Percentiles rank a stretch among this genome's conserved stretches.
Evolutionary conservation across 768 basidiomycete species (phyloP).

Genomic region (Lactarius indigo): DNA sequence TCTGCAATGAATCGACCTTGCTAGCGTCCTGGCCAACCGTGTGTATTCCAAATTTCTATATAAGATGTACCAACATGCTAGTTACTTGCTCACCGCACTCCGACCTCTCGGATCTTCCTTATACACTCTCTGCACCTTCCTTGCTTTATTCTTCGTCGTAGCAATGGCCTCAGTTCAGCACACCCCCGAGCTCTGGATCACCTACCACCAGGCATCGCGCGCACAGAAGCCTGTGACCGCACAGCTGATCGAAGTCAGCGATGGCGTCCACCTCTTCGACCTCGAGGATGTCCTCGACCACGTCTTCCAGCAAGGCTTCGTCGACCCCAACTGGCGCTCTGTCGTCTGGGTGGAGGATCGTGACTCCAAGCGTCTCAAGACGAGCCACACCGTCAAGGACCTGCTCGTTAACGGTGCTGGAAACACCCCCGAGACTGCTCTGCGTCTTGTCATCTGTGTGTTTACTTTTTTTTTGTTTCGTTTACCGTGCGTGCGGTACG

Average conservation of each 20-base stretch:
- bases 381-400: constrained; percentile 37
- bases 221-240: constrained; percentile 41
- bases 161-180: constrained; percentile 17
- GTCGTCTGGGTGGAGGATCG: constrained; percentile 44
- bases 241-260: constrained; percentile 46
- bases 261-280: constrained; percentile 39
- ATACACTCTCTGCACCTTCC: neutral
- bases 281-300: constrained; percentile 48
- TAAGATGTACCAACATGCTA: neutral
- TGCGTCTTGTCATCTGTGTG: constrained; percentile 45
- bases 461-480: no score
- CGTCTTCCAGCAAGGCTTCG: constrained; percentile 44
- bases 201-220: constrained; percentile 47
- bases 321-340: constrained; percentile 42
- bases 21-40: no score
- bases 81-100: neutral
- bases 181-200: constrained; percentile 43
- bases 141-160: neutral
- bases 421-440: constrained; percentile 40
- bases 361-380: constrained; percentile 38
- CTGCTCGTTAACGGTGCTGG: constrained; percentile 36
- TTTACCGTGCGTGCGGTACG: neutral
- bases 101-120: neutral
- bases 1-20: no score
- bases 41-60: neutral